Evolutionary conservation across 2,329 filamentous ascomycete genomes (phyloP).

Genomic region (Sarocladium oryzae): DNA sequence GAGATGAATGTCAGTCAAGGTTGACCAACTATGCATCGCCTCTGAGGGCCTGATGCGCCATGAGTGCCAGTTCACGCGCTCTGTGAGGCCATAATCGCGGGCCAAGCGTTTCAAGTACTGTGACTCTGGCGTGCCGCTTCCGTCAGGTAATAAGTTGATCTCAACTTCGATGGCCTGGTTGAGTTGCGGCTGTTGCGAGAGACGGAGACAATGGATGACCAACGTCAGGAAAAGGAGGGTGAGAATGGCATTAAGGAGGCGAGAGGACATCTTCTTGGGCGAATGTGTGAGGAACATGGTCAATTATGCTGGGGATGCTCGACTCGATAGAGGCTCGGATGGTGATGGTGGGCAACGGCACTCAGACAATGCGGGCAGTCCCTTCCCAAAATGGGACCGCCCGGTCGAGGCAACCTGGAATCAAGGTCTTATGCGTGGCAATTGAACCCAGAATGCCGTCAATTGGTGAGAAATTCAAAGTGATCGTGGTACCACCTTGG

Average conservation of each 20-base stretch:
- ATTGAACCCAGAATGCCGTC: background rate
- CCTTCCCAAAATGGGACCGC: background rate
- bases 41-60: conserved; percentile 26
- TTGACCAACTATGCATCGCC: conserved; percentile 19
- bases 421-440: background rate
- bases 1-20: conserved; percentile 23
- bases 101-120: conserved; percentile 24
- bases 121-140: conserved; percentile 22
- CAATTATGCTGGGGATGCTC: background rate
- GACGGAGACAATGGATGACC: conserved; percentile 12
- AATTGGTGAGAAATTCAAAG: background rate
- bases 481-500: background rate
- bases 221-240: conserved; percentile 13
- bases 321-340: no score
- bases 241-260: conserved; percentile 12
- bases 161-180: conserved; percentile 7
- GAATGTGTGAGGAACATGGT: conserved; percentile 3
- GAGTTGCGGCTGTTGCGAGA: conserved; percentile 5
- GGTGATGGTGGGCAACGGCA: background rate
- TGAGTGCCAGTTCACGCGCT: conserved; percentile 26
- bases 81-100: conserved; percentile 21
- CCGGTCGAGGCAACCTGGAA: background rate
- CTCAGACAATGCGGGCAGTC: background rate
- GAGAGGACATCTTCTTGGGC: background rate
- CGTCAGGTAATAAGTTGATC: conserved; percentile 12